A percentile compares a stretch with the other conserved stretches of the same genome.
Conservation (phyloP, 768 basidiomycete species). For the Serendipita sp. region DNA sequence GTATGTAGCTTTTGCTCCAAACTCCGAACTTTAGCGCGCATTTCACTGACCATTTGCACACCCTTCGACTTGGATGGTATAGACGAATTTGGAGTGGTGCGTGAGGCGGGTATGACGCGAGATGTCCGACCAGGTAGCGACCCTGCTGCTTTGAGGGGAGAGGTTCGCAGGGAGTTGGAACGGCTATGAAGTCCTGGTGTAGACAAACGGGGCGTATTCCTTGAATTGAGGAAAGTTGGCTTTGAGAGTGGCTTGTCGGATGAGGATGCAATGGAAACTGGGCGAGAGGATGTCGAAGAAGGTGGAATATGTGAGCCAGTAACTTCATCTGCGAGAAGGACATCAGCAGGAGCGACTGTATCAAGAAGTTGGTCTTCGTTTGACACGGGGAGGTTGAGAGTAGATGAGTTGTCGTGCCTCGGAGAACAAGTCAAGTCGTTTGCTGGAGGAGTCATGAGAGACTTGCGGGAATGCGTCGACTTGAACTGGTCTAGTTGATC, state of each 20-base stretch:
- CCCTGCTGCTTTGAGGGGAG: conserved; percentile 20
- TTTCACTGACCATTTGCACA: conserved; percentile 85
- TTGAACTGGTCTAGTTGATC: conserved; percentile 42
- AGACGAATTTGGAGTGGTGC: conserved; percentile 15
- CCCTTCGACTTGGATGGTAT: conserved; percentile 58
- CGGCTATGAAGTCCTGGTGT: conserved; percentile 37
- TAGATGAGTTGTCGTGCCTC: conserved; percentile 14
- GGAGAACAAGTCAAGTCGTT: conserved; percentile 17
- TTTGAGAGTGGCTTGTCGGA: neutral
- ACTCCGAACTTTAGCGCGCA: conserved; percentile 70
- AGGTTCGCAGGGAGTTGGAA: conserved; percentile 29
- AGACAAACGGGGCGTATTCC: conserved; percentile 28
- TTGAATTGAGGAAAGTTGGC: conserved; percentile 9
- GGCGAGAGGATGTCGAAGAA: neutral
- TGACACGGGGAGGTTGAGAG: conserved; percentile 21
- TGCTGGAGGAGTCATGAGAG: conserved; percentile 13
- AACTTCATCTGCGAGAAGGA: conserved; percentile 32
- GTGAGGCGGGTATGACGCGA: conserved; percentile 20
- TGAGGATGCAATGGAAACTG: conserved; percentile 3
- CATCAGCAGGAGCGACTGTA: conserved; percentile 42
- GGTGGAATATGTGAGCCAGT: neutral
- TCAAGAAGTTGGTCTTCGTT: conserved; percentile 42
- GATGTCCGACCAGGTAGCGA: conserved; percentile 19
- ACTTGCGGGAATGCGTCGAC: conserved; percentile 14
- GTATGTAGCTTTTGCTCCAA: conserved; percentile 79